Evolutionary conservation across 179 eudicot species (phyloP), one percentile per base, ranked within the genome.

Genomic region (Spinacia oleracea): DNA sequence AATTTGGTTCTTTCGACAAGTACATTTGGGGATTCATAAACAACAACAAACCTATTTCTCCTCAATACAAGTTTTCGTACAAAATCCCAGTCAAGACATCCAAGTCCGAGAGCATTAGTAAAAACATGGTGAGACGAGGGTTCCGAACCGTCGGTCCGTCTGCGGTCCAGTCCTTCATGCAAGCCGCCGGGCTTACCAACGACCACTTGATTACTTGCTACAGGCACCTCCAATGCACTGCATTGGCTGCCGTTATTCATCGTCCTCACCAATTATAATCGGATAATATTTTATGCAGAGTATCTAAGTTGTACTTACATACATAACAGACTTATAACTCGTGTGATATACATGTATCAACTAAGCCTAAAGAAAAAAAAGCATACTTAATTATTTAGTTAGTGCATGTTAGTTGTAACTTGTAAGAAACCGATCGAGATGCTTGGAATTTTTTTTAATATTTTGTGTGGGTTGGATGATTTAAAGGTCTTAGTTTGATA

Each of bases 21-120:
- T 85, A 85, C 77, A 78, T 85, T 29, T 85, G 88, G 88, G 88
- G 88, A 42, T 85, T 83, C 38, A 76, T 85, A 12, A 85, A 83
- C 69, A 35, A 83, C 69, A 35, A 80, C 65, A 85, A 80, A 71
- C 79, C 88, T 29, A 83, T 83, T 46, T 78, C 80, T 25, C 75
- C 84, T 0, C 80, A 78, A 6, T 83, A 80, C 84, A 83, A 79
- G 65, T 72, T 75, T 25, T 70, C 80, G 58, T 72, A 75, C 20
- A 80, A 83, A 50, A 81, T 85, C 65, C 88, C 88, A 14, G 86
- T 80, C 29, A 85, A 85, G 79, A 85, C 88, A 18, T 83, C 88
- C 16, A 85, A 83, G 64, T 80, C 88, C 0, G 88, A 85, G 59
- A 72, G 79, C 66, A 85, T 85, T 9, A 85, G 88, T 83, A 85